Conservation (phyloP, 306 rosid genomes). For the Cucurbita moschata region DNA sequence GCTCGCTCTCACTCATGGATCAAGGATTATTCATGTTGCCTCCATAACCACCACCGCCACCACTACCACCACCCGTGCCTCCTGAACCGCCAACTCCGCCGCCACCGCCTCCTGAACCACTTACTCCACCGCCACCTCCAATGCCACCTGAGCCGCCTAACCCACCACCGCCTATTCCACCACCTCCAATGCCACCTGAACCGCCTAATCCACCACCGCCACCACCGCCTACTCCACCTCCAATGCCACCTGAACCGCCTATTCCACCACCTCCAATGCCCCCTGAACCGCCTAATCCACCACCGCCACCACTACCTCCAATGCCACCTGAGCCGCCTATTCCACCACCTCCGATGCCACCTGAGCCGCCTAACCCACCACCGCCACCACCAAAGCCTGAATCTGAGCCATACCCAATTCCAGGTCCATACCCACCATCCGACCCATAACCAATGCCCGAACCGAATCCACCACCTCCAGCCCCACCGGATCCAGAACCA, state of each 20-base stretch:
- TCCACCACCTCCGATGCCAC: background rate
- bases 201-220: background rate
- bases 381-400: background rate
- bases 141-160: background rate
- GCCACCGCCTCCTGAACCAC: background rate
- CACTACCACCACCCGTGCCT: background rate
- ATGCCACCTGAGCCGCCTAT: background rate
- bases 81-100: background rate
- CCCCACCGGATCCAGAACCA: conserved; percentile 6
- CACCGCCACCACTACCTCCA: background rate
- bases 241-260: background rate
- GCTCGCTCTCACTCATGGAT: background rate
- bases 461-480: background rate
- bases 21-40: background rate
- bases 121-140: background rate
- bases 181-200: background rate
- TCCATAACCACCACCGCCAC: background rate
- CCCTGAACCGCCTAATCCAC: background rate
- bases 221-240: background rate
- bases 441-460: background rate
- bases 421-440: conserved; percentile 1
- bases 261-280: background rate
- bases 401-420: background rate
- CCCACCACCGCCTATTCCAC: too few relatives aligned
- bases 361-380: background rate